Evolutionary conservation across 1,284 basidiomycete species (phyloP), one percentile per base, ranked within the genome.

Genomic region (Tilletiaria anomala): DNA sequence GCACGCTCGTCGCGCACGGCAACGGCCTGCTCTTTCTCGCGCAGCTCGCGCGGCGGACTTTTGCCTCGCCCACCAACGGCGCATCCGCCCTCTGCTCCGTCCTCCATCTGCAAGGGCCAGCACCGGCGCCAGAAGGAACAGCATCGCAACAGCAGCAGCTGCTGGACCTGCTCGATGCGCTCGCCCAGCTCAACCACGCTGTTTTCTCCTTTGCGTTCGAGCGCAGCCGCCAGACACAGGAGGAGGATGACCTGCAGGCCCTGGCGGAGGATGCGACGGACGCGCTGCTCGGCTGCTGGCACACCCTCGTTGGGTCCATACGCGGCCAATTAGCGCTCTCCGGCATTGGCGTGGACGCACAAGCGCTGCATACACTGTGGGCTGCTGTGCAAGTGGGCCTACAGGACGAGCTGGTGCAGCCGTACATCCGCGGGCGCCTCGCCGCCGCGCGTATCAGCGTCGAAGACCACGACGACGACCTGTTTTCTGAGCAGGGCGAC

Each of bases 401-500:
- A 5, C 47, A 54, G 12, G 48, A 53, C 8, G 49, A 54, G 15
- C 54, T 61, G 10, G 56, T 62, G 19, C 38, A 29, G 0, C 53
- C 54, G 2, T 64, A 64, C 45, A 44, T 58, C 26, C 44, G 43
- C 0, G 53, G 50, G 1, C 52, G 61, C 5, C 47, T 61, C 11
- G 19, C 22, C n/a, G 52, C 52, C 12, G 55, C 57, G 12, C 37
- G 40, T 4, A 34, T 45, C 10, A 33, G 33, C 17, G 35, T 23
- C 19, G 42, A 35, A 10, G 38, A 23, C 16, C 20, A 21, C 11
- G 46, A 47, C 38, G 44, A 43, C 21, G 40, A 45, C 18, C 51
- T 56, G 37, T 34, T 44, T 32, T 52, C 51, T 4, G 56, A 59
- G 42, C 37, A 50, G 16, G 56, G 52, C 31, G 53, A 54, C 17